These are phyloP conservation scores for Maudiozyma serrabonitensis DNA, from an alignment of 805 yeast species.

Conservation along the genomic window DNA sequence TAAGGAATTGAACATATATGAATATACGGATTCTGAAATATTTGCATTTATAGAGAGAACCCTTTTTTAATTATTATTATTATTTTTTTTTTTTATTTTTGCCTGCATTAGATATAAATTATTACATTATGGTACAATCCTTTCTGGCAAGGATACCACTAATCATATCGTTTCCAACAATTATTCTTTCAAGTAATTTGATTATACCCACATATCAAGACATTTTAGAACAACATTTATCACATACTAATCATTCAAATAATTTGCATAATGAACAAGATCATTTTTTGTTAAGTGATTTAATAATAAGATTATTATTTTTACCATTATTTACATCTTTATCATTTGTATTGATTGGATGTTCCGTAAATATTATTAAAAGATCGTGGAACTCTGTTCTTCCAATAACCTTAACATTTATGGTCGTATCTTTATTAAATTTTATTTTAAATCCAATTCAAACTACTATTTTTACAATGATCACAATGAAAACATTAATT, in stretches of 20 bases:
- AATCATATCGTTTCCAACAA: slow-evolving; percentile 25
- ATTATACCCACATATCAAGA: slow-evolving; percentile 13
- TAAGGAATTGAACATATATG: no score
- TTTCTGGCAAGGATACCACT: slow-evolving; percentile 22
- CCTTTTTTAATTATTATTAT: neutral
- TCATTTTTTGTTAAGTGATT: neutral
- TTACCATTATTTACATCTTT: slow-evolving; percentile 18
- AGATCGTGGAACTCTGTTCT: slow-evolving; percentile 1
- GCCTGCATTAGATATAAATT: neutral
- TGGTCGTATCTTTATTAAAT: slow-evolving; percentile 3
- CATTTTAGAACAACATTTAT: slow-evolving; percentile 1
- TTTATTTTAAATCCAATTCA: slow-evolving; percentile 9
- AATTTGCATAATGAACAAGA: neutral
- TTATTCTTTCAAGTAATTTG: slow-evolving; percentile 22
- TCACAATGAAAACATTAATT: slow-evolving; percentile 7
- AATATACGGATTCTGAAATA: no score
- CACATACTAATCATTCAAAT: neutral
- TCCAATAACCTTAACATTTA: slow-evolving; percentile 2
- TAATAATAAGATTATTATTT: slow-evolving; percentile 6
- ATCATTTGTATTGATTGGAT: slow-evolving; percentile 9
- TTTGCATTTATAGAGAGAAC: neutral
- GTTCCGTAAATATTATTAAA: slow-evolving; percentile 1
- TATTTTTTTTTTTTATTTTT: neutral
- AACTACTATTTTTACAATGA: slow-evolving; percentile 11
- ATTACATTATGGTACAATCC: slow-evolving; percentile 4